phyloP scores from a whole-genome alignment of 768 basidiomycete species.

The Lentinula detonsa region DNA sequence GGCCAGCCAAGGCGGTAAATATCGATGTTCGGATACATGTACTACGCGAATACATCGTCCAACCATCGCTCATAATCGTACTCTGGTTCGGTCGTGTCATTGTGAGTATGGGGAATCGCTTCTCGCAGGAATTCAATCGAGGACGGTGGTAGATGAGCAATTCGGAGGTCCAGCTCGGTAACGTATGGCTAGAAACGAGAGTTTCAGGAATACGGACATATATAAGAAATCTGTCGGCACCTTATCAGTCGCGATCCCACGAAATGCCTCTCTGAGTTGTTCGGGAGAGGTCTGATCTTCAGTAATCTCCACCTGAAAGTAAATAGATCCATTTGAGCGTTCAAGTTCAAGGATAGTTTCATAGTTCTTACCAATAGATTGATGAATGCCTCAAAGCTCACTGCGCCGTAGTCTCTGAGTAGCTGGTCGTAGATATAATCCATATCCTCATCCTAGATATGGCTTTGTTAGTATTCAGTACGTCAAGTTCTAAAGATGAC shows the following conservation, averaged over 20 bases:
- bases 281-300: conserved; percentile 94
- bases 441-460: conserved; percentile 75
- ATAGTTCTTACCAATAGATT: conserved; percentile 67
- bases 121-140: conserved; percentile 79
- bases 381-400: conserved; percentile 92
- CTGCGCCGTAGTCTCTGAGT: conserved; percentile 74
- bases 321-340: not conserved
- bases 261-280: conserved; percentile 90
- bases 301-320: conserved; percentile 81
- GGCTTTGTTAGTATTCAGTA: not conserved
- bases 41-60: conserved; percentile 66
- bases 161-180: conserved; percentile 85
- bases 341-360: not conserved
- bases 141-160: conserved; percentile 71
- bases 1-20: not conserved
- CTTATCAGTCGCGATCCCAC: conserved; percentile 87
- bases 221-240: conserved; percentile 29
- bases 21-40: not conserved
- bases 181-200: conserved; percentile 65
- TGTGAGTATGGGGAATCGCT: conserved; percentile 61
- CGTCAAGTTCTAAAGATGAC: not conserved
- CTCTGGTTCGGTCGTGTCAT: conserved; percentile 54
- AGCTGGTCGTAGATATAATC: conserved; percentile 78
- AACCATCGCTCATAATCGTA: conserved; percentile 85
- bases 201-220: conserved; percentile 7